A percentile compares a stretch with the other conserved stretches of the same genome.
phyloP scores from a whole-genome alignment of 1,139 yeast genomes.

The Blastobotrys illinoisensis region DNA sequence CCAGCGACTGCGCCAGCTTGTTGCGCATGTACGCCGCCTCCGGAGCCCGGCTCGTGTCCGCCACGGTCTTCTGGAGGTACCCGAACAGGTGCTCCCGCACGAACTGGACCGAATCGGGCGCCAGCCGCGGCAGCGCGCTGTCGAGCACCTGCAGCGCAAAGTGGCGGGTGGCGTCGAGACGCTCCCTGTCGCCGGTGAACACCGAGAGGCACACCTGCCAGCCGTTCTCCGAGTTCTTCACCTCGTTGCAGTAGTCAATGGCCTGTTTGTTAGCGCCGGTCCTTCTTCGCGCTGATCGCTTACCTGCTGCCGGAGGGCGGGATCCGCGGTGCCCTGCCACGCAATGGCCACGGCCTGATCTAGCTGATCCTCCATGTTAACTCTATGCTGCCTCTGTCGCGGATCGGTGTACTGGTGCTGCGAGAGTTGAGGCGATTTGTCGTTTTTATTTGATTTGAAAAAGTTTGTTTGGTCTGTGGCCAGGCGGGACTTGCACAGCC shows the following conservation, averaged over 20 bases:
- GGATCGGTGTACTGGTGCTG: background rate
- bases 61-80: conserved; percentile 28
- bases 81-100: conserved; percentile 47
- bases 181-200: conserved; percentile 39
- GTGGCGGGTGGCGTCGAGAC: conserved; percentile 46
- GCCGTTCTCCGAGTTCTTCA: conserved; percentile 72
- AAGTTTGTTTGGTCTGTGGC: background rate
- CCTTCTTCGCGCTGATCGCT: conserved; percentile 12
- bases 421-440: background rate
- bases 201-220: conserved; percentile 71
- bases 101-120: conserved; percentile 42
- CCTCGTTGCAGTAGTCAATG: conserved; percentile 65
- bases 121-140: conserved; percentile 50
- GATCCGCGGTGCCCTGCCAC: conserved; percentile 69
- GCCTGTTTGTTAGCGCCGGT: conserved; percentile 41
- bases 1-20: conserved; percentile 71
- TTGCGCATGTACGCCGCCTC: conserved; percentile 68
- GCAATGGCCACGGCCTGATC: conserved; percentile 93
- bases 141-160: conserved; percentile 79
- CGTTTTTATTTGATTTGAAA: background rate
- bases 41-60: conserved; percentile 5
- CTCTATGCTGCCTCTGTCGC: background rate
- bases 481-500: background rate
- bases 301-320: conserved; percentile 59
- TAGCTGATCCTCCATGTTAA: conserved; percentile 74